Evolutionary conservation across 2,329 filamentous ascomycete genomes (phyloP).

Genomic region (Colletotrichum theobromicola): DNA sequence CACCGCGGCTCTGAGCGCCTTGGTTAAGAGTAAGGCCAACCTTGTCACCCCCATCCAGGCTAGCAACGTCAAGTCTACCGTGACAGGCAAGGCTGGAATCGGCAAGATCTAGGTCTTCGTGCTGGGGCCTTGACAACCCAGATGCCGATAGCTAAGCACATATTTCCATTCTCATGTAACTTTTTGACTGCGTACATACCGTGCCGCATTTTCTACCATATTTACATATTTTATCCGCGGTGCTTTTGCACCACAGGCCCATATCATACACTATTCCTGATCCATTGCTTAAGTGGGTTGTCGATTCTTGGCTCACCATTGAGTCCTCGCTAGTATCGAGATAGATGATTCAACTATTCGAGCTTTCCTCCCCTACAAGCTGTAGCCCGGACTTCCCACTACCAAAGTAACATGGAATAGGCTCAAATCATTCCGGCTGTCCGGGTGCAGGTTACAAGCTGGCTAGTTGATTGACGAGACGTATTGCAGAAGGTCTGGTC

Average conservation of each 20-base stretch:
- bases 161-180: not conserved
- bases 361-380: not conserved
- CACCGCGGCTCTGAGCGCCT: not conserved
- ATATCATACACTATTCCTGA: too few relatives aligned
- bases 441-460: not conserved
- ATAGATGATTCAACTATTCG: too few relatives aligned
- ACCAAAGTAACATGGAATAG: not conserved
- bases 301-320: not conserved
- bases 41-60: conserved; percentile 1
- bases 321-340: too few relatives aligned
- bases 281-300: not conserved
- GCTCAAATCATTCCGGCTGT: not conserved
- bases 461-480: not conserved
- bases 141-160: not conserved
- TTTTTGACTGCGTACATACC: not conserved
- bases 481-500: not conserved
- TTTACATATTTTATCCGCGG: not conserved
- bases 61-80: not conserved
- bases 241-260: not conserved
- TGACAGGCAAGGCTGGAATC: not conserved
- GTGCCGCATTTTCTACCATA: not conserved
- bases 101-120: not conserved
- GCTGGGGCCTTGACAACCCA: accelerated
- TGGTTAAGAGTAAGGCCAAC: conserved; percentile 21
- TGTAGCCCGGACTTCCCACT: too few relatives aligned